Conservation (phyloP, 257 asterid species). For the Scutellaria minor region DNA sequence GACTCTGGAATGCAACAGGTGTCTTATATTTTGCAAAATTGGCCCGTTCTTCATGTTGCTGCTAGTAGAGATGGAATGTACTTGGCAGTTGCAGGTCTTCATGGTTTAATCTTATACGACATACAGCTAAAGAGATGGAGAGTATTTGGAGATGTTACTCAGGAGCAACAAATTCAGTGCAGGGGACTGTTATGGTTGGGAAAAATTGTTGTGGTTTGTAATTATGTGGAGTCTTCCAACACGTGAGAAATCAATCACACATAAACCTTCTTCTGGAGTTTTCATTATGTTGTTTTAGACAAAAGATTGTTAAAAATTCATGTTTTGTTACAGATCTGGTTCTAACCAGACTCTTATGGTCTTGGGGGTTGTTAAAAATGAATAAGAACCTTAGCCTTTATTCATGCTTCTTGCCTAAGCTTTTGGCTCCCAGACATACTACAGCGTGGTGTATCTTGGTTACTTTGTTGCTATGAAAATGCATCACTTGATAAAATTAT, state of each 20-base stretch:
- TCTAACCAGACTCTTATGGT: conserved; percentile 10
- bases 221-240: conserved; percentile 77
- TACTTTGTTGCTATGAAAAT: neutral
- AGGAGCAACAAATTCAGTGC: conserved; percentile 98
- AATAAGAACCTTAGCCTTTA: neutral
- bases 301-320: conserved; percentile 9
- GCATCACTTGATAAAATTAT: conserved; percentile 18
- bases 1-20: conserved; percentile 59
- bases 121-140: conserved; percentile 91
- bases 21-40: conserved; percentile 95
- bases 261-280: conserved; percentile 23
- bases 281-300: conserved; percentile 32
- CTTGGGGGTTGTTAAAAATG: conserved; percentile 21
- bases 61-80: conserved; percentile 99
- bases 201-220: conserved; percentile 96
- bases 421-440: conserved; percentile 1
- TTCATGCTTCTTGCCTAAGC: conserved; percentile 14
- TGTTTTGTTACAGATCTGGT: conserved; percentile 25
- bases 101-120: conserved; percentile 94
- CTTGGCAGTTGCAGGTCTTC: conserved; percentile 96
- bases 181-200: conserved; percentile 97
- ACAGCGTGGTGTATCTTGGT: neutral
- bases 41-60: conserved; percentile 98
- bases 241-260: conserved; percentile 60
- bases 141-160: conserved; percentile 97